Evolutionary conservation across 1,284 basidiomycete species (phyloP), one percentile per base, ranked within the genome.

Genomic region (Leccinum fuscescens): DNA sequence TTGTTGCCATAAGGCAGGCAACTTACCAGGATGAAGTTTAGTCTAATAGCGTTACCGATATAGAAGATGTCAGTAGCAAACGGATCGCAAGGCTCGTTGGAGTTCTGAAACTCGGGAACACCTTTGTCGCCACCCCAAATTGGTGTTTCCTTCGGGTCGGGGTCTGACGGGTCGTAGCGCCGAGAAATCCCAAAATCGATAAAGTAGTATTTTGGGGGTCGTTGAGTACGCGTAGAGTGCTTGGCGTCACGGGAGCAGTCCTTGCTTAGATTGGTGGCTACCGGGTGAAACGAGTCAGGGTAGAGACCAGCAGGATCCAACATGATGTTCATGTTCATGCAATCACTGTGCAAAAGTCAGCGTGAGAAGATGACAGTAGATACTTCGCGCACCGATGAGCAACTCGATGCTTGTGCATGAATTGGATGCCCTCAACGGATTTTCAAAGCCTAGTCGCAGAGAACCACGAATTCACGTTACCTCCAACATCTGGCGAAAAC

Each of bases 401-500:
- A 24, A 24, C 24, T 1, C 4, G 24, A 24, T 24, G 24, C 24
- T 24, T 24, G 0, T 24, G 24, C 24, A 24, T 24, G 24, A 24
- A 24, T 1, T 24, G 24, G 1, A 24, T 24, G 0, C 24, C 24
- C 24, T 24, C 0, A 14, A 11, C 5, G 9, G 3, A 44, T 11
- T 11, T 20, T 46, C 6, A 46, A 29, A 1, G 29, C 29, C 0
- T 29, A 29, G 8, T 29, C 29, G 1, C 0, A 15, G 14, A 14
- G 0, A 17, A 27, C 0, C 20, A 24, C 12, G 1, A 35, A n/a
- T 15, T 14, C 24, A 49, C 9, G 55, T 8, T 54, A 78, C 79
- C 67, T 79, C 72, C 12, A 80, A 74, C 2, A 75, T 59, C 50
- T 79, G 77, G 3, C 66, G 56, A 20, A 76, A 67, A 20, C 72